Evolutionary conservation across 2,329 filamentous ascomycete genomes (phyloP), one percentile per base, ranked within the genome.

Genomic region (Aspergillus chevalieri): DNA sequence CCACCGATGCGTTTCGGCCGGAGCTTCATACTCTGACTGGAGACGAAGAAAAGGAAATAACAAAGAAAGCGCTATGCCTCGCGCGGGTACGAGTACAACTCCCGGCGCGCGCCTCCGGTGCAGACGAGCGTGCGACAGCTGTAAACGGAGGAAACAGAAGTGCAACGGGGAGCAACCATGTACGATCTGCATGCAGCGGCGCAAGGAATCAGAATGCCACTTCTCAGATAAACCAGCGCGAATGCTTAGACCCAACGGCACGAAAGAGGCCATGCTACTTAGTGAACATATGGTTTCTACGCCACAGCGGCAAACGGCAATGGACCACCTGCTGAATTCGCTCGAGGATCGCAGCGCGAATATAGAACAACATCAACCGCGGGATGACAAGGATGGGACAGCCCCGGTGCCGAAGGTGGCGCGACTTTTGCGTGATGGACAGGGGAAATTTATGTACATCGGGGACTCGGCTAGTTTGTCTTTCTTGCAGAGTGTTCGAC

Each of bases 391-490:
- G 36, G 64, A 66, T 41, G 65, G 65, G 19, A 60, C 54, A 12
- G 62, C 66, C 8, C 63, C 63, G 9, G 69, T 61, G 52, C 70
- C 58, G 43, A 70, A 64, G 60, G 71, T 55, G 57, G 71, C 60
- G 58, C 70, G 76, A 8, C 70, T 79, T 22, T 65, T 79, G 8
- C 74, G 74, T 21, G 76, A 78, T 54, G 74, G 75, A 0, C 74
- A 78, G 52, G 76, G 76, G 5, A 78, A 78, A 48, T 72, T 77
- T 45, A 78, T 79, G 57, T 79, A 78, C 54, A 74, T 79, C 24
- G 77, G 77, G 12, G 77, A 79, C 51, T 78, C 74, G 34, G 76
- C 76, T 30, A 77, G 75, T 44, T 62, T 79, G 43, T 78, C 76
- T 0, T 78, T 78, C 47, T 56, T 78, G 33, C 76, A 78, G 56